Percentiles rank a stretch among this genome's conserved stretches.
phyloP scores from a whole-genome alignment of 495 filamentous ascomycete genomes.

The Mytilinidion resinicola region DNA sequence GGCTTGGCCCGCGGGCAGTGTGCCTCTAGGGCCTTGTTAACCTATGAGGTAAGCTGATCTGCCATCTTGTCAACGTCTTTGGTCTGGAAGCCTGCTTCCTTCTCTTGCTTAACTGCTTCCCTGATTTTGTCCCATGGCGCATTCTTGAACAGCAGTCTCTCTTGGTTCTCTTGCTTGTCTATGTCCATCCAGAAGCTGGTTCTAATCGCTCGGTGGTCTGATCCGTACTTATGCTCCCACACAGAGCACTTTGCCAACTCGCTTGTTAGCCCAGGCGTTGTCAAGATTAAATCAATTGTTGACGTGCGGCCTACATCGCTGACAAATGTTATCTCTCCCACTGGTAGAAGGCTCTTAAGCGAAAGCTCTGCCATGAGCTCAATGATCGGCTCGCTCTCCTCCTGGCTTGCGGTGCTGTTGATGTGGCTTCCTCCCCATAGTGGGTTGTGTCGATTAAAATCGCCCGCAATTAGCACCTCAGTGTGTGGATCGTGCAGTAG shows the following conservation, averaged over 20 bases:
- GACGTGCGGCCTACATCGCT: no score
- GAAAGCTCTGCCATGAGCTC: constrained; percentile 34
- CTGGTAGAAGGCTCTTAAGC: constrained; percentile 32
- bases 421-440: constrained; percentile 39
- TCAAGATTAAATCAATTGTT: no score
- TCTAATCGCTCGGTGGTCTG: no score
- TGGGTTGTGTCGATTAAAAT: no score
- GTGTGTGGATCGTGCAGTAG: constrained; percentile 13
- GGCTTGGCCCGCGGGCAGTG: constrained; percentile 2
- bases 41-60: background rate
- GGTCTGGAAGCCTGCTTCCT: background rate
- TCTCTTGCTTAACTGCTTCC: background rate
- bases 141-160: background rate
- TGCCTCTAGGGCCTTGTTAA: background rate
- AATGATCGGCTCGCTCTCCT: constrained; percentile 37
- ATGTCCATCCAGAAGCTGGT: no score
- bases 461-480: constrained; percentile 30
- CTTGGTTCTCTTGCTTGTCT: background rate
- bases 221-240: no score
- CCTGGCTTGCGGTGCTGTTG: constrained; percentile 23
- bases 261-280: no score
- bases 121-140: background rate
- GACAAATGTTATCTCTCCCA: constrained; percentile 36
- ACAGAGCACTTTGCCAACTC: no score
- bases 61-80: background rate